These are phyloP conservation scores for Botrytis fabae DNA, from an alignment of 2,329 filamentous ascomycete species.

Conservation along the genomic window DNA sequence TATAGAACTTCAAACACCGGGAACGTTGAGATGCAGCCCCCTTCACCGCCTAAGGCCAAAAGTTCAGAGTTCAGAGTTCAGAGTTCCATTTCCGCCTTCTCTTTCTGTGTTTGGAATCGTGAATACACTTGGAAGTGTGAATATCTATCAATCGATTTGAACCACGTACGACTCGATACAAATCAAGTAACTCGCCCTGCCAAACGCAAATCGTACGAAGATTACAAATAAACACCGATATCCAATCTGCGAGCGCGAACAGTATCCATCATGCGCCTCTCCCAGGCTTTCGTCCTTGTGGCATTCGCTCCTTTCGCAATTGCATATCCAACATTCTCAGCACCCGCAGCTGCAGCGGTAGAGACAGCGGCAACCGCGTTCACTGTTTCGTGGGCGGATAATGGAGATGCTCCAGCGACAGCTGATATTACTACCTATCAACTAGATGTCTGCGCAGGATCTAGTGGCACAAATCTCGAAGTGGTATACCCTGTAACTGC, in stretches of 20 bases:
- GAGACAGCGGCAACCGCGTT: conserved; percentile 52
- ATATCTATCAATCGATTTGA: not conserved
- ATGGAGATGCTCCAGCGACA: conserved; percentile 50
- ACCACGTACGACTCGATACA: not conserved
- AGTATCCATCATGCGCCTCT: conserved; percentile 32
- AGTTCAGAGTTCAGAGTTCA: conserved; percentile 9
- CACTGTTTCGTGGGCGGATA: conserved; percentile 57
- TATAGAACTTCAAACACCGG: conserved; percentile 7
- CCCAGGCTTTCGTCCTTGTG: conserved; percentile 29
- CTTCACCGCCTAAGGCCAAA: conserved; percentile 13
- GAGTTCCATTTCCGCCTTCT: not conserved
- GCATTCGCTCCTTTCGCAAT: conserved; percentile 32
- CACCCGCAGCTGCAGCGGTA: conserved; percentile 52
- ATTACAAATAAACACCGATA: not conserved
- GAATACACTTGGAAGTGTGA: not conserved
- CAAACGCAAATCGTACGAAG: not conserved
- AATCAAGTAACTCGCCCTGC: not conserved
- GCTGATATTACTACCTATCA: conserved; percentile 55
- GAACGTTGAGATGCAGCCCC: not conserved
- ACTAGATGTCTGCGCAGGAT: conserved; percentile 61
- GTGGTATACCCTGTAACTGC: not conserved
- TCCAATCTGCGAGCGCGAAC: conserved; percentile 9
- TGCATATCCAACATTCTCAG: conserved; percentile 49
- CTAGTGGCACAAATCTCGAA: conserved; percentile 46
- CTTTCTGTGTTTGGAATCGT: not conserved